phyloP scores from a whole-genome alignment of 768 basidiomycete genomes.

The Wakefieldia striispora region DNA sequence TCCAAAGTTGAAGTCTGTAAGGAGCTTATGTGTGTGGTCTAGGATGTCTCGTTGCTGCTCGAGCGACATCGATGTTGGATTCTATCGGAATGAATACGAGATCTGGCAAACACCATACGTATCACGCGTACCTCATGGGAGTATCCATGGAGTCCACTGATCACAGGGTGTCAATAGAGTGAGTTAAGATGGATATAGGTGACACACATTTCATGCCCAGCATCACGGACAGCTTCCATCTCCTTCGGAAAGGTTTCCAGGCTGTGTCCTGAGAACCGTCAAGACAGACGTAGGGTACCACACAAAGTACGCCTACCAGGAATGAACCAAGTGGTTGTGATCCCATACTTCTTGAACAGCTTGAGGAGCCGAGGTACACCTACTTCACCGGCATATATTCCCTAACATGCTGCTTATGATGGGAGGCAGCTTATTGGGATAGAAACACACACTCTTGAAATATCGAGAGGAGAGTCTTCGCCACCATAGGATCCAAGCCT shows the following conservation, averaged over 20 bases:
- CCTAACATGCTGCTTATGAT: slow-evolving; percentile 29
- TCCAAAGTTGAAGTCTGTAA: slow-evolving; percentile 64
- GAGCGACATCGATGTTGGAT: slow-evolving; percentile 55
- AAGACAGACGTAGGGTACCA: not conserved
- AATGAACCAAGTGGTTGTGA: slow-evolving; percentile 73
- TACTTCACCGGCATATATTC: slow-evolving; percentile 76
- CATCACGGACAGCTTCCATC: slow-evolving; percentile 67
- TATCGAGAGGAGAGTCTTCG: slow-evolving; percentile 68
- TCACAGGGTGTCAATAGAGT: not conserved
- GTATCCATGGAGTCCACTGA: slow-evolving; percentile 65
- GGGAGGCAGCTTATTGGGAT: not conserved
- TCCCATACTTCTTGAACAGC: slow-evolving; percentile 68
- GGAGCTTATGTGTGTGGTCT: slow-evolving; percentile 59
- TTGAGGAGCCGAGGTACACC: slow-evolving; percentile 67
- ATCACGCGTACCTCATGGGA: slow-evolving; percentile 53
- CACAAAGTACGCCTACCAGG: slow-evolving; percentile 42
- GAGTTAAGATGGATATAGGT: not conserved
- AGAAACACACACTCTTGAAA: slow-evolving; percentile 46
- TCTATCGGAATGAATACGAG: slow-evolving; percentile 34
- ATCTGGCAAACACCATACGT: not conserved
- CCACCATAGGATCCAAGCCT: slow-evolving; percentile 77
- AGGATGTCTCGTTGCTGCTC: slow-evolving; percentile 73
- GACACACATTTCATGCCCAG: slow-evolving; percentile 66
- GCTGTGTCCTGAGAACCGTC: slow-evolving; percentile 50
- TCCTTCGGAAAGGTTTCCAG: slow-evolving; percentile 72